Evolutionary conservation across 2,329 filamentous ascomycete genomes (phyloP).

Genomic region (Pezicula neosporulosa): DNA sequence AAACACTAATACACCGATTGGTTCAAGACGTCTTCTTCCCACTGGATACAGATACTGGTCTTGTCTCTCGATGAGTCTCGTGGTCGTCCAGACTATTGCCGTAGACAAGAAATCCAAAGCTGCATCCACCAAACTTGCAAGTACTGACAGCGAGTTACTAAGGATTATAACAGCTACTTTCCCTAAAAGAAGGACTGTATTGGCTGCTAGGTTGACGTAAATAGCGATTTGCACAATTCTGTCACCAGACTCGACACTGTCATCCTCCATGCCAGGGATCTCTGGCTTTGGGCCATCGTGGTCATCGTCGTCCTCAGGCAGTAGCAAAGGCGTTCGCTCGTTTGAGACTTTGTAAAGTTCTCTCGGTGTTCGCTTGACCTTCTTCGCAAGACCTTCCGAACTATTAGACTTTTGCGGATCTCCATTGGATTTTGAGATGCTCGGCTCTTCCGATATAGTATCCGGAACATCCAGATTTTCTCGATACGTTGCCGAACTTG

Average conservation of each 20-base stretch:
- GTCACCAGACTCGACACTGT: slow-evolving; percentile 71
- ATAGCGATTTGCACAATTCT: slow-evolving; percentile 83
- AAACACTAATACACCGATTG: slow-evolving; percentile 60
- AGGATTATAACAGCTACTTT: slow-evolving; percentile 52
- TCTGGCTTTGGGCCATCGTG: slow-evolving; percentile 46
- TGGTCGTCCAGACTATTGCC: slow-evolving; percentile 58
- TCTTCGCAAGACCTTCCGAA: background rate
- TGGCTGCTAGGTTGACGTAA: slow-evolving; percentile 63
- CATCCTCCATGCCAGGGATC: slow-evolving; percentile 67
- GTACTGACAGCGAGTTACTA: slow-evolving; percentile 56
- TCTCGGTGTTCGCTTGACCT: slow-evolving; percentile 26
- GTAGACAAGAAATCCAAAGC: slow-evolving; percentile 59
- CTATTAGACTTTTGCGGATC: background rate
- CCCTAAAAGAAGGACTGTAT: slow-evolving; percentile 51
- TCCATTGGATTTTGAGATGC: slow-evolving; percentile 21
- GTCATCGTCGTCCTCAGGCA: slow-evolving; percentile 42
- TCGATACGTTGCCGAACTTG: slow-evolving; percentile 37
- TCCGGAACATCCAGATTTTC: slow-evolving; percentile 59
- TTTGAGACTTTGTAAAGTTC: slow-evolving; percentile 59
- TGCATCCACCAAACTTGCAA: slow-evolving; percentile 59
- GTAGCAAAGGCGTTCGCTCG: slow-evolving; percentile 60
- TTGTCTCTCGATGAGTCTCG: slow-evolving; percentile 48
- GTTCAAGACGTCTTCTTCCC: slow-evolving; percentile 52
- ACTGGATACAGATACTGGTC: slow-evolving; percentile 48
- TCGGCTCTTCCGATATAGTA: slow-evolving; percentile 71